Evolutionary conservation across 129 eudicot species (phyloP).

Genomic region (carrot (Daucus carota)): DH1_v3.0 NC_030383.2:62030001-62030500

Average conservation of each 20-base stretch:
- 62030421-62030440: too few relatives aligned
- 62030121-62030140: not conserved
- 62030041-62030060: constrained; percentile 8
- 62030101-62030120: not conserved
- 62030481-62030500: too few relatives aligned
- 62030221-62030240: not conserved
- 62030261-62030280: too few relatives aligned
- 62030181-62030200: too few relatives aligned
- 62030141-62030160: not conserved
- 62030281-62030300: not conserved
- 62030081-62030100: too few relatives aligned
- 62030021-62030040: not conserved
- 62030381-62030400: constrained; percentile 8
- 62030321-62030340: not conserved
- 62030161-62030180: not conserved
- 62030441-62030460: too few relatives aligned
- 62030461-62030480: too few relatives aligned
- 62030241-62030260: too few relatives aligned
- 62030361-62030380: not conserved
- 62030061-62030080: not conserved
- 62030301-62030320: not conserved
- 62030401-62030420: not conserved
- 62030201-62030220: too few relatives aligned
- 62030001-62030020: not conserved
- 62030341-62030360: not conserved